Base-by-base conservation (phyloP, 108 stramenopile species). In the Epithemia pelagica region DNA sequence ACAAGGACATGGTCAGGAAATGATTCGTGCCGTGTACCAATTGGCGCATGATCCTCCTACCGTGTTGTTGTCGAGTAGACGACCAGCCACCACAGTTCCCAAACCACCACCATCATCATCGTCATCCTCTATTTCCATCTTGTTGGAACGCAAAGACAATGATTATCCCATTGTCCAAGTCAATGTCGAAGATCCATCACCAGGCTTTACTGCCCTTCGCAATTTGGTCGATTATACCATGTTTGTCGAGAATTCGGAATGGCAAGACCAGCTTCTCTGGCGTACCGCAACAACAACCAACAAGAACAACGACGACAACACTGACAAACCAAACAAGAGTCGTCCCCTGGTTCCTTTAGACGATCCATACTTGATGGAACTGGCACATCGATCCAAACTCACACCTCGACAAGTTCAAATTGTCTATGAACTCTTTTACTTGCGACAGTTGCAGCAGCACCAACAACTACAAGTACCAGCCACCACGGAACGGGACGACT, bases 161-260 rank as follows among this genome's bases (percentile, higher is more conserved):
- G 64, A 46, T 1, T 58, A 67, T 24, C 23, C 55, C 0, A 81
- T 90, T 58, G 79, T 80, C 23, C 75, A 89, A 65, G 71, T 92
- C 54, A 83, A 87, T 59, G 91, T 92, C 26, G 88, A 87, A 74
- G 80, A 83, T 61, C 91, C 91, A 26, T 83, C 86, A 28, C 84
- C 82, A 37, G 86, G 71, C 18, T 92, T 89, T 74, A 73, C 68
- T 19, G 67, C 74, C 27, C 57, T 92, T 66, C 67, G 91, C 24
- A 80, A 87, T 64, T 62, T 58, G n/a, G 68, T 87, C 2, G 90
- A 92, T 64, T 85, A 74, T 33, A 62, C 70, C 54, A 60, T 46
- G 26, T 75, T 59, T 8, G 52, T 59, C 19, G 65, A 58, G 10
- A 46, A 46, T 15, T 5, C 5, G 28, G 32, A 29, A 37, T 32